Percentiles rank a stretch among this genome's conserved stretches.
These are phyloP conservation scores for Trifolium repens DNA, from an alignment of 306 rosid species.

Conservation along the genomic window DNA sequence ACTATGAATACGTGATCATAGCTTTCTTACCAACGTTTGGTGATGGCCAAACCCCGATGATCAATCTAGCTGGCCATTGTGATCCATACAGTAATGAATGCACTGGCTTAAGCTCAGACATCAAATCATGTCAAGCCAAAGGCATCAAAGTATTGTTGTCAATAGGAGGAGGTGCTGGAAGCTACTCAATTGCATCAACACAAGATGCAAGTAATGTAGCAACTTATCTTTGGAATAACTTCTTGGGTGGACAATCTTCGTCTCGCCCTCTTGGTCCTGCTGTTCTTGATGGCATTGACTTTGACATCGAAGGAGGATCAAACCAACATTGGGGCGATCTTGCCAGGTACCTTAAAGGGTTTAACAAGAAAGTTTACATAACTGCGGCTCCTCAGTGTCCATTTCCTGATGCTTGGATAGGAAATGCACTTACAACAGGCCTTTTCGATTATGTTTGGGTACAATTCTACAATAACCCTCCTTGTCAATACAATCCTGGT, in stretches of 20 bases:
- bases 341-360: slow-evolving; percentile 25
- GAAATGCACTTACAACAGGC: slow-evolving; percentile 40
- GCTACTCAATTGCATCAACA: slow-evolving; percentile 43
- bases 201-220: slow-evolving; percentile 45
- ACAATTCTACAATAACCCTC: slow-evolving; percentile 41
- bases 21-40: slow-evolving; percentile 52
- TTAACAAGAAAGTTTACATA: slow-evolving; percentile 27
- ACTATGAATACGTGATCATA: slow-evolving; percentile 46
- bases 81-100: slow-evolving; percentile 49
- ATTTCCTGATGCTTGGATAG: slow-evolving; percentile 52
- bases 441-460: slow-evolving; percentile 48
- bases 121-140: slow-evolving; percentile 52
- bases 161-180: slow-evolving; percentile 51
- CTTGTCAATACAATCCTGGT: slow-evolving; percentile 37
- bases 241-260: slow-evolving; percentile 48
- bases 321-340: slow-evolving; percentile 25
- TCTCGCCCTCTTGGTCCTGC: slow-evolving; percentile 56
- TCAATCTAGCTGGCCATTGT: slow-evolving; percentile 49
- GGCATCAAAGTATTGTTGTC: slow-evolving; percentile 56
- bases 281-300: slow-evolving; percentile 47
- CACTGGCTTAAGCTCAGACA: slow-evolving; percentile 35
- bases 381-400: slow-evolving; percentile 56
- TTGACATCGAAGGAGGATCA: slow-evolving; percentile 37
- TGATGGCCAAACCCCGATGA: slow-evolving; percentile 45
- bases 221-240: slow-evolving; percentile 56